Evolutionary conservation across 805 yeast genomes (phyloP), one percentile per base, ranked within the genome.

Genomic region (Diddensiella caesifluorescens): DNA sequence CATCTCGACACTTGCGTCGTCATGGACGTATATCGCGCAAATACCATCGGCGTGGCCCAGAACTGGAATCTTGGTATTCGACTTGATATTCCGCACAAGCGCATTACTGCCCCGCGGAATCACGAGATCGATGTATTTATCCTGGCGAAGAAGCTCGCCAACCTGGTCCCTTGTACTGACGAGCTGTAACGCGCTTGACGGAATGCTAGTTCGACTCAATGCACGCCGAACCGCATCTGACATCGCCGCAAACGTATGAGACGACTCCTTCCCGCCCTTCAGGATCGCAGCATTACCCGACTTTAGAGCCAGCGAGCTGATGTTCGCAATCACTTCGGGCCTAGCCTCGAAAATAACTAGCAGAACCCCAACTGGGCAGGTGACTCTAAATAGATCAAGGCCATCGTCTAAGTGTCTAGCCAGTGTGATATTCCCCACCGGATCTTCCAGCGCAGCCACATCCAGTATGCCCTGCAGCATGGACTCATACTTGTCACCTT

Each of bases 41-140:
- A 90, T 82, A 35, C 99, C 99, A 64, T 92, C 97, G 5, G 99
- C 98, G 62, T 92, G 99, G 43, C 99, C 99, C 59, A 92, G 67
- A 5, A 92, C 98, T 4, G 99, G 97, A 54, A 92, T 94, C 61
- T 87, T 87, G 19, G 98, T 90, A 59, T 77, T 77, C 20, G 75
- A 73, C 65, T 94, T 92, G 62, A 92, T 89, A 60, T 73, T 78
- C 53, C 85, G 76, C 30, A 92, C 99, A 45, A 92, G 73, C 49
- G 80, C 90, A 57, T 92, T 92, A 22, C 95, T 85, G n/a, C 99
- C 99, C 56, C 99, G 76, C 47, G 99, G 99, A 55, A 92, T 87
- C 18, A 92, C 98, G 61, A 92, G 72, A 62, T 92, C 98, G 44
- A 92, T 90, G 63, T 81, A 86, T 56, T 74, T 75, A 63, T 92